Percentiles rank a stretch among this genome's conserved stretches.
These are phyloP conservation scores for Paraphaeosphaeria minitans DNA, from an alignment of 2,329 filamentous ascomycete genomes.

Conservation along the genomic window DNA sequence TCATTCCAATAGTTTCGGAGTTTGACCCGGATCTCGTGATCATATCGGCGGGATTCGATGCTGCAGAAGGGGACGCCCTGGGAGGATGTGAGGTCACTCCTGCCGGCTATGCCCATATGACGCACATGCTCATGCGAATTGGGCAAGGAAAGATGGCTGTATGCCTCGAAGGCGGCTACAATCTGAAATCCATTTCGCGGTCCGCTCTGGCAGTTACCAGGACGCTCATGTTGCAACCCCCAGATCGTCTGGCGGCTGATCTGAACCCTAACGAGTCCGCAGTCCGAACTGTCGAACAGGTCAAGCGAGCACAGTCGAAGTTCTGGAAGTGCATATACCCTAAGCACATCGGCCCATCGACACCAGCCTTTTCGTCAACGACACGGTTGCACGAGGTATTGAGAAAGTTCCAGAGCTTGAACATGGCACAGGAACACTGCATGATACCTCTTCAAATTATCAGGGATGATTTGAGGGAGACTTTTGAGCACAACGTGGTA, in stretches of 20 bases:
- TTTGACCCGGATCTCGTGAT: constrained; percentile 95
- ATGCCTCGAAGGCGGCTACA: constrained; percentile 95
- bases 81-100: constrained; percentile 93
- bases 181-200: constrained; percentile 87
- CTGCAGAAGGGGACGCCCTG: constrained; percentile 88
- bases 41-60: constrained; percentile 94
- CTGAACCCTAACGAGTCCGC: constrained; percentile 56
- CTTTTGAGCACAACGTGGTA: constrained; percentile 85
- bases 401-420: constrained; percentile 73
- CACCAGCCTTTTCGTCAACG: constrained; percentile 33
- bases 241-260: constrained; percentile 60
- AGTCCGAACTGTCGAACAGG: constrained; percentile 62
- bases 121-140: constrained; percentile 96
- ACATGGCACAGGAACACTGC: constrained; percentile 71
- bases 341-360: constrained; percentile 51
- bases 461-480: constrained; percentile 71
- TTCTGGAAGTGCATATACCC: constrained; percentile 92
- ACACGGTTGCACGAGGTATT: constrained; percentile 80
- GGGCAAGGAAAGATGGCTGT: constrained; percentile 89
- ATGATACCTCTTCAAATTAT: constrained; percentile 85
- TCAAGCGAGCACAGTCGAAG: constrained; percentile 63
- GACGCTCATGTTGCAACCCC: constrained; percentile 94
- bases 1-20: constrained; percentile 94
- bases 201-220: constrained; percentile 90
- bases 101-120: constrained; percentile 95